These are phyloP conservation scores for Sedum album DNA, from an alignment of 164 flowering plant species.

Conservation along the genomic window DNA sequence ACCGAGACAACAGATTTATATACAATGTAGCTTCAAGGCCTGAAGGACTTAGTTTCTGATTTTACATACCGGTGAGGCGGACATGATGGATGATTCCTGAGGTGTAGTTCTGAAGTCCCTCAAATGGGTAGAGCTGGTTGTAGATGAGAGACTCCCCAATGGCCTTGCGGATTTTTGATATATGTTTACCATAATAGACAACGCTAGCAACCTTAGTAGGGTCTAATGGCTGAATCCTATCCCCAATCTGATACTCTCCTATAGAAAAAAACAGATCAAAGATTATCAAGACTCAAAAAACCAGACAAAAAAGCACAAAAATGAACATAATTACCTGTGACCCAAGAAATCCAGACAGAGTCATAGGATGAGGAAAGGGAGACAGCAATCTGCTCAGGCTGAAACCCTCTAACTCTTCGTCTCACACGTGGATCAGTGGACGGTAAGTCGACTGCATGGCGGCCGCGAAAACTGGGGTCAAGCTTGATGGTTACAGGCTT, in stretches of 20 bases:
- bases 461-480: no score
- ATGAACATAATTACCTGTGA: no score
- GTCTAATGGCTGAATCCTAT: conserved; percentile 52
- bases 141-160: conserved; percentile 57
- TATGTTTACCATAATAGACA: conserved; percentile 73
- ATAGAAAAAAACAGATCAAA: conserved; percentile 14
- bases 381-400: no score
- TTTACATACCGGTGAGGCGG: conserved; percentile 48
- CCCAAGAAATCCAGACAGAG: no score
- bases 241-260: conserved; percentile 72
- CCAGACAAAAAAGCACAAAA: no score
- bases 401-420: no score
- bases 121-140: no score
- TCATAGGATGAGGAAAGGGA: no score
- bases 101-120: conserved; percentile 53
- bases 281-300: not conserved
- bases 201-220: conserved; percentile 73
- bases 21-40: no score
- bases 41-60: not conserved
- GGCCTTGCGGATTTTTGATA: conserved; percentile 29
- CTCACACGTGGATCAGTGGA: no score
- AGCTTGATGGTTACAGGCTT: no score
- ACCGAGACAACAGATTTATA: not conserved
- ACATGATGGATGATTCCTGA: conserved; percentile 94
- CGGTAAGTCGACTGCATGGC: no score